A percentile compares a stretch with the other conserved stretches of the same genome.
Conservation (phyloP, 352 stramenopile species). For the Aphanomyces cochlioides region DNA sequence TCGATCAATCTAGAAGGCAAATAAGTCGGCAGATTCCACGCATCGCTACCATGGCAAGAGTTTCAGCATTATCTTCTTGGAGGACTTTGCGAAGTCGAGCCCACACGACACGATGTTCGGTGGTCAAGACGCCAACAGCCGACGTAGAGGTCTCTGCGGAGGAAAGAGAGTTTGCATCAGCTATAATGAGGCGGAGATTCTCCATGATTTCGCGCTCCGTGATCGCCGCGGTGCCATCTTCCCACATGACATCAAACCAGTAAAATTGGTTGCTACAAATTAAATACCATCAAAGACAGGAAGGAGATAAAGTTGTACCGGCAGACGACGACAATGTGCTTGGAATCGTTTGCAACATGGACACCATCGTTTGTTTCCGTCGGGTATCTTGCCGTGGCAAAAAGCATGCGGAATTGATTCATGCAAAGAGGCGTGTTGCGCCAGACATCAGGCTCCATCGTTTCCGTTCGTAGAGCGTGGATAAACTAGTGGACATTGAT, state of each 20-base stretch:
- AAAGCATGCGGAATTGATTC: slow-evolving; percentile 93
- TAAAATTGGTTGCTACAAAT: slow-evolving; percentile 88
- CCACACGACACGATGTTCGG: slow-evolving; percentile 88
- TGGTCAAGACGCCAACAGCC: slow-evolving; percentile 90
- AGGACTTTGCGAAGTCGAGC: slow-evolving; percentile 81
- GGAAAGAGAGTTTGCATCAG: slow-evolving; percentile 64
- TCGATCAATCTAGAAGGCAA: slow-evolving; percentile 75
- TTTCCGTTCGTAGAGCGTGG: slow-evolving; percentile 84
- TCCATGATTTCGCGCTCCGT: slow-evolving; percentile 88
- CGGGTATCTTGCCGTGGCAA: slow-evolving; percentile 85
- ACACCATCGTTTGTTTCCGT: slow-evolving; percentile 67
- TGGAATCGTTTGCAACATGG: slow-evolving; percentile 74
- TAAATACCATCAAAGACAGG: neutral
- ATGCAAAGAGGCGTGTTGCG: slow-evolving; percentile 89
- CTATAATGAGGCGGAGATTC: slow-evolving; percentile 88
- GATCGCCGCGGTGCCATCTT: slow-evolving; percentile 80
- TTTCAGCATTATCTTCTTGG: slow-evolving; percentile 68
- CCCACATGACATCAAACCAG: slow-evolving; percentile 91
- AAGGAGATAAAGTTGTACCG: slow-evolving; percentile 29
- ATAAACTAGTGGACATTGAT: slow-evolving; percentile 58
- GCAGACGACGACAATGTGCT: slow-evolving; percentile 92
- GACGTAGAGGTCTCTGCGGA: slow-evolving; percentile 56
- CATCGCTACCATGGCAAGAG: slow-evolving; percentile 58
- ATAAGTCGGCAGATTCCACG: too few relatives aligned
- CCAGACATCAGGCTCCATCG: slow-evolving; percentile 89